Percentiles rank a stretch among this genome's conserved stretches.
Conservation (phyloP, 2,329 filamentous ascomycete species). For the Pseudogymnoascus sp. region DNA sequence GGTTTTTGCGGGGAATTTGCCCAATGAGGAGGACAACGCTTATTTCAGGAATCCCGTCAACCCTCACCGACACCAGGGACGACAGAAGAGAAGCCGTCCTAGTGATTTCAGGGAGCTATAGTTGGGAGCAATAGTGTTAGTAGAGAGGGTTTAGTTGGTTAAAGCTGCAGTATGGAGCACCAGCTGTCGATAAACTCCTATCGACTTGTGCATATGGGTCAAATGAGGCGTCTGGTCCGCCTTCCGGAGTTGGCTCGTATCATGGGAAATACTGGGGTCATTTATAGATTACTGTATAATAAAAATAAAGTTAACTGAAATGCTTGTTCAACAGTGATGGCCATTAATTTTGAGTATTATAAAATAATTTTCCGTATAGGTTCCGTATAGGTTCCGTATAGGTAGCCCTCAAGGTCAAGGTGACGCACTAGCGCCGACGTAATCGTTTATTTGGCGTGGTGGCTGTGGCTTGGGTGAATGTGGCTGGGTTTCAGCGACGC, state of each 20-base stretch:
- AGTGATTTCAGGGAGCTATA: slow-evolving; percentile 85
- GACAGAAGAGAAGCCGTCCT: slow-evolving; percentile 69
- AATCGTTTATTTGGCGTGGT: not conserved
- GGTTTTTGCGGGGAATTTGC: slow-evolving; percentile 41
- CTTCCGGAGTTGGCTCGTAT: not conserved
- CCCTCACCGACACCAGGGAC: slow-evolving; percentile 79
- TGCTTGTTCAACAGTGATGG: not conserved
- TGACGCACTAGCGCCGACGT: slow-evolving; percentile 3
- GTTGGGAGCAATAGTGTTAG: not conserved
- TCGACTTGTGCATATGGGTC: slow-evolving; percentile 2
- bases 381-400: too few relatives aligned
- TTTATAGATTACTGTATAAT: slow-evolving; percentile 6
- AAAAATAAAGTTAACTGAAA: not conserved
- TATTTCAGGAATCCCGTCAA: slow-evolving; percentile 97
- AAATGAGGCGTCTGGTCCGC: slow-evolving; percentile 2
- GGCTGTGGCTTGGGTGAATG: not conserved
- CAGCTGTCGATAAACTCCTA: slow-evolving; percentile 1
- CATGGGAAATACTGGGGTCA: not conserved
- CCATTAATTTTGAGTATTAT: not conserved
- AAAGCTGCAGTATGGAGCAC: slow-evolving; percentile 4
- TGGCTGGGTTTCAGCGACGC: slow-evolving; percentile 5
- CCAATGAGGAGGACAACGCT: slow-evolving; percentile 71
- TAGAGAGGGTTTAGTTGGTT: not conserved
- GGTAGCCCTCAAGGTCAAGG: slow-evolving; percentile 4
- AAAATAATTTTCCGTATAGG: too few relatives aligned